Evolutionary conservation across 1,139 yeast genomes (phyloP), one percentile per base, ranked within the genome.

Genomic region (Spathaspora sp.): DNA sequence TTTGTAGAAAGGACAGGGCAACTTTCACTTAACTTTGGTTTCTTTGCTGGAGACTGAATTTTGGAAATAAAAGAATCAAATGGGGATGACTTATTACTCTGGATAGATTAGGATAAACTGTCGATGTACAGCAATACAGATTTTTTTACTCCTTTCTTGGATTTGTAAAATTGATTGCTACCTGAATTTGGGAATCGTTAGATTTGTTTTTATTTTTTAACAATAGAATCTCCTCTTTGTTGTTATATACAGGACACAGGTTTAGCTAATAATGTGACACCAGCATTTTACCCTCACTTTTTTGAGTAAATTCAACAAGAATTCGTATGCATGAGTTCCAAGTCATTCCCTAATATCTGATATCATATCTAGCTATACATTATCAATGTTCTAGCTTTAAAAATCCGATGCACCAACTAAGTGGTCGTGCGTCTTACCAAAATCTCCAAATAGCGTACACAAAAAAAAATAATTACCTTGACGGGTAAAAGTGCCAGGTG

Each of bases 21-120:
- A 29, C 43, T 38, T 15, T 39, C 39, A 25, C 45, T 34, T 33
- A 50, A 38, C 39, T 41, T 52, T 9, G 40, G 49, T 46, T 50
- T 52, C 42, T 52, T 52, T 18, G 45, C 34, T 38, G 54, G 54
- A 31, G 52, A 53, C 41, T 44, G 43, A 46, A 52, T 52, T 33
- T 51, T 52, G 55, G 48, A 47, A 39, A 46, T 17, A 20, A 13
- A 13, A 11, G 9, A 31, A 13, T 31, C 36, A 31, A 15, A 9
- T 31, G 2, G 4, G 7, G 36, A 15, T 4, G 13, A 13, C 13
- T 31, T 6, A 31, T 11, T 4, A 13, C 4, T 13, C 6, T 13
- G 7, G 18, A 31, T 31, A 11, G 15, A 29, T n/a, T n/a, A 13
- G 36, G 18, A 31, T 7, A 31, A 31, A 31, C 18, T 31, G 15